Evolutionary conservation across 2,329 filamentous ascomycete species (phyloP), one percentile per base, ranked within the genome.

Genomic region (Pseudopithomyces maydicus): DNA sequence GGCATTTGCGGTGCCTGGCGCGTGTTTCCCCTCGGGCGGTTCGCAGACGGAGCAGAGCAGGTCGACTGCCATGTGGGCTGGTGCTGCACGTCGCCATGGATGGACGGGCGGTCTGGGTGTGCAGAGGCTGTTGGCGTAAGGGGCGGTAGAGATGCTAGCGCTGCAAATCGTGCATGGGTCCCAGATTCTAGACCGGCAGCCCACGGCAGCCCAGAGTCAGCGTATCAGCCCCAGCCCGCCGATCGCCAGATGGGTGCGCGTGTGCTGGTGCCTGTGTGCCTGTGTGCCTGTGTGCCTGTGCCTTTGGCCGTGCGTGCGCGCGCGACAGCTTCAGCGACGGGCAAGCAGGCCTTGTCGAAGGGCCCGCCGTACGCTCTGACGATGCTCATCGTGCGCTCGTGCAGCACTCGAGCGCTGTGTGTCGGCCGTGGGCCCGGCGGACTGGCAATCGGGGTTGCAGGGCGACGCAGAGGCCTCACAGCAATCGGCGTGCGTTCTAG

Each of bases 401-500:
- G 43, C 22, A 23, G 7, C 38, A 33, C 20, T 17, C 17, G 15
- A 35, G 47, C 23, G 29, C 10, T 38, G 23, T 38, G 14, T 48
- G 32, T 19, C 35, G 2, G 22, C 5, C 17, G 22, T 39, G 26
- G 42, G 42, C 36, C 41, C 48, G 12, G 42, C 44, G 32, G 14
- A 15, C 19, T 7, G 46, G 42, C 17, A 43, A 19, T 52, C 50
- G 44, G 49, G 49, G 33, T 54, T 48, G 46, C 54, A 52, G 61
- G 59, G 58, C 57, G 59, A 57, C 63, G 67, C 67, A 65, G 56
- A 64, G 65, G 58, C 61, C 65, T 64, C 64, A 8, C 26, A 29
- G 26, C 17, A 14, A 59, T 62, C 64, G 66, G 63, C 52, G 58
- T 61, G 58, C 57, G 71, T 72, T 72, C 70, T 72, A 72, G 71